These are phyloP conservation scores for Rosa chinensis DNA, from an alignment of 306 rosid genomes.

Conservation along the genomic window DNA sequence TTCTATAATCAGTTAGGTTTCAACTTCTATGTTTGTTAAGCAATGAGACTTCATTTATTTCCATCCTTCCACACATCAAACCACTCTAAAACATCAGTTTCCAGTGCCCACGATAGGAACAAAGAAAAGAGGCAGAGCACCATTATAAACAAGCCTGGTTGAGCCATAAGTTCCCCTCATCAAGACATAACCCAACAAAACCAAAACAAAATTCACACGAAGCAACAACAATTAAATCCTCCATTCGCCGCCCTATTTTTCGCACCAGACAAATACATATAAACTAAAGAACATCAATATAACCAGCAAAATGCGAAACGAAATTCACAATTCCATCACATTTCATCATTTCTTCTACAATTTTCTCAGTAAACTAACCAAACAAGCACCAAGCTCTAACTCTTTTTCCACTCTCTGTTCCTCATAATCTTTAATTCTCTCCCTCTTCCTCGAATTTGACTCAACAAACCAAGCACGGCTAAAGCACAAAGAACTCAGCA, in stretches of 20 bases:
- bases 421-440: neutral
- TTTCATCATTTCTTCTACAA: conserved; percentile 5
- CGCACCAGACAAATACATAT: neutral
- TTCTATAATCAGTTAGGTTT: neutral
- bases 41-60: neutral
- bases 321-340: conserved; percentile 5
- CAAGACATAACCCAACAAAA: neutral
- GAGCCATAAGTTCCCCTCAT: neutral
- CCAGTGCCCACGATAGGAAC: neutral
- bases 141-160: neutral
- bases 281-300: neutral
- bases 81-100: neutral
- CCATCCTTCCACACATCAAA: neutral
- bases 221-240: conserved; percentile 3
- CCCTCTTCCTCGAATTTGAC: neutral
- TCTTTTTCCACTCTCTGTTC: neutral
- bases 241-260: neutral
- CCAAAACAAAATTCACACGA: neutral
- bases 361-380: neutral
- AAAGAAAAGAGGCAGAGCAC: neutral
- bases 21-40: neutral
- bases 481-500: neutral
- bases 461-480: neutral
- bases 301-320: neutral
- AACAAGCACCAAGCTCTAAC: conserved; percentile 10